Percentiles rank a stretch among this genome's conserved stretches.
Conservation (phyloP, 106 monocot genomes). For the Agapanthus africanus region DNA sequence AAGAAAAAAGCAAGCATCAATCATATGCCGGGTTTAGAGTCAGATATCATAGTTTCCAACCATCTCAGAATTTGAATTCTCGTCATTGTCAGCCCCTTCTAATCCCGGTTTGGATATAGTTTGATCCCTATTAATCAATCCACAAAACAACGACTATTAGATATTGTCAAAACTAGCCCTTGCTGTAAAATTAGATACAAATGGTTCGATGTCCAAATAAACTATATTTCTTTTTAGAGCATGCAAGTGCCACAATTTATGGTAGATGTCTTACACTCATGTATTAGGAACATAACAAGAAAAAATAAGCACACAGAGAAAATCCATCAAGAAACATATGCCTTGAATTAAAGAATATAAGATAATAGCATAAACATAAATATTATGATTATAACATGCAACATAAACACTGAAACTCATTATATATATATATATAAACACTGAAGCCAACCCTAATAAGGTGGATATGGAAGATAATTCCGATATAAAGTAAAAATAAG, state of each 20-base stretch:
- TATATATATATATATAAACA: too few relatives aligned
- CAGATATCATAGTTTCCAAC: conserved; percentile 6
- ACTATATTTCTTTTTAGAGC: not conserved
- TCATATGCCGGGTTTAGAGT: not conserved
- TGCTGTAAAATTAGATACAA: not conserved
- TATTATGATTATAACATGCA: too few relatives aligned
- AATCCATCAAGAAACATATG: too few relatives aligned
- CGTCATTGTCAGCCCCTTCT: not conserved
- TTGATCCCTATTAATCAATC: conserved; percentile 7
- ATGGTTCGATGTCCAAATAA: not conserved
- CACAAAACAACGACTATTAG: not conserved
- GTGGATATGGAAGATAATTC: too few relatives aligned
- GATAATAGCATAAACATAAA: too few relatives aligned
- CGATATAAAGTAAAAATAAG: too few relatives aligned
- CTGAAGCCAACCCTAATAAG: too few relatives aligned
- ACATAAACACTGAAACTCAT: too few relatives aligned
- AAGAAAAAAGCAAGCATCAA: not conserved
- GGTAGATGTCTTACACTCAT: not conserved
- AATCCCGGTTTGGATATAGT: not conserved
- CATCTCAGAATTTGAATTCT: conserved; percentile 22
- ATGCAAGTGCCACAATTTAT: not conserved
- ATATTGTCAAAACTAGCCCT: not conserved
- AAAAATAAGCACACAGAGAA: too few relatives aligned
- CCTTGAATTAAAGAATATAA: too few relatives aligned
- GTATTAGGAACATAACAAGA: too few relatives aligned